A percentile compares a stretch with the other conserved stretches of the same genome.
These are phyloP conservation scores for Prunus yedoensis DNA, from an alignment of 331 rosid species.

Conservation along the genomic window DNA sequence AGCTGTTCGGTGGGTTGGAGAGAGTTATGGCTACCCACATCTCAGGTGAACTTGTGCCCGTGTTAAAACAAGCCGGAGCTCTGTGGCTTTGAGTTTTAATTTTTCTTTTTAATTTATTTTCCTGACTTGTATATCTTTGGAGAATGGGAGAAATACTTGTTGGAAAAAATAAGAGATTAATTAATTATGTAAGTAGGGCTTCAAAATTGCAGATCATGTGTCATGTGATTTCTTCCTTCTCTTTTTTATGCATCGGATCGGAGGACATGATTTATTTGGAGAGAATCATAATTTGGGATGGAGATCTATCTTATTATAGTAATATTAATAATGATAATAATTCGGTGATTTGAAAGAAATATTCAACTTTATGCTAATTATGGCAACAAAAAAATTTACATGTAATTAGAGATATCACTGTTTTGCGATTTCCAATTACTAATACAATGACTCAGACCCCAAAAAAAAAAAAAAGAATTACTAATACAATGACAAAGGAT, in stretches of 20 bases:
- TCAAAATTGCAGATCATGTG: not conserved
- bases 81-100: conserved; percentile 69
- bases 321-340: too few relatives aligned
- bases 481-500: too few relatives aligned
- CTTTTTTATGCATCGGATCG: not conserved
- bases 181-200: not conserved
- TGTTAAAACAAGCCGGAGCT: conserved; percentile 90
- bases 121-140: not conserved
- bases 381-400: too few relatives aligned
- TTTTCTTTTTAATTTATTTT: not conserved
- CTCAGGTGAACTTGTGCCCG: conserved; percentile 86
- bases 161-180: not conserved
- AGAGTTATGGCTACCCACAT: conserved; percentile 84
- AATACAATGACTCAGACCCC: too few relatives aligned
- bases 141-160: not conserved
- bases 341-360: not conserved
- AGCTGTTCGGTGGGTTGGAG: conserved; percentile 86
- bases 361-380: not conserved
- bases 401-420: fast-evolving
- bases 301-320: too few relatives aligned
- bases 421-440: fast-evolving
- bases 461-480: too few relatives aligned
- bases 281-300: not conserved
- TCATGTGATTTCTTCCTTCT: not conserved
- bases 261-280: not conserved